A percentile compares a stretch with the other conserved stretches of the same genome.
Conservation (phyloP, 2,329 filamentous ascomycete species). For the Dactylella cylindrospora region DNA sequence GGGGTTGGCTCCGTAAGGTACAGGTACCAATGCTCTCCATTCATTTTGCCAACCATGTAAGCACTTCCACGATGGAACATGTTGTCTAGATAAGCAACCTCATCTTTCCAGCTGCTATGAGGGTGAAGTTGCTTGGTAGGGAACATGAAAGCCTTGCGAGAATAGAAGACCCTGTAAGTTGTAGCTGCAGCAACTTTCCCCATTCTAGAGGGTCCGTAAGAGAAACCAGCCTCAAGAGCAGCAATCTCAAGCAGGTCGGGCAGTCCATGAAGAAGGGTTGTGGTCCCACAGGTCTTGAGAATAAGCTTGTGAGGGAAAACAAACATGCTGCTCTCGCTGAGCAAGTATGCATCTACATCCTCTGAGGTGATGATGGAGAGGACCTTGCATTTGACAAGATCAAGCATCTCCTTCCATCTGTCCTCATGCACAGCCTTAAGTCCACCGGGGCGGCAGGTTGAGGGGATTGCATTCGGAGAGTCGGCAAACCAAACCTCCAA, state of each 20-base stretch:
- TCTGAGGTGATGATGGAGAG: conserved; percentile 91
- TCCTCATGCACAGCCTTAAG: conserved; percentile 82
- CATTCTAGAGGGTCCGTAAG: conserved; percentile 61
- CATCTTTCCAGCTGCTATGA: conserved; percentile 95
- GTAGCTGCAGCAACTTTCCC: conserved; percentile 68
- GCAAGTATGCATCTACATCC: conserved; percentile 89
- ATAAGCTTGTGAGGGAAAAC: conserved; percentile 99
- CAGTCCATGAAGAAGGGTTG: conserved; percentile 84
- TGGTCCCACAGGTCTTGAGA: conserved; percentile 96
- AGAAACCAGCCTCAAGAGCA: conserved; percentile 82
- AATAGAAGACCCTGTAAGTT: conserved; percentile 96
- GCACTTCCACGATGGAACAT: conserved; percentile 91
- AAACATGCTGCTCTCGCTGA: conserved; percentile 99
- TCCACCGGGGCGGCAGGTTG: conserved; percentile 70
- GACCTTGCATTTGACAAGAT: conserved; percentile 97
- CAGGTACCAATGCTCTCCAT: conserved; percentile 98
- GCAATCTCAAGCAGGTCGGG: conserved; percentile 92
- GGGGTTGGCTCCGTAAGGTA: conserved; percentile 94
- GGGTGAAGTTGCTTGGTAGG: conserved; percentile 91
- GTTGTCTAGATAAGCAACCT: conserved; percentile 87
- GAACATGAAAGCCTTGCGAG: conserved; percentile 96
- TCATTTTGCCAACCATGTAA: conserved; percentile 99
- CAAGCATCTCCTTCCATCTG: conserved; percentile 93
- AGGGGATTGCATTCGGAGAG: conserved; percentile 70
- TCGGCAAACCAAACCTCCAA: conserved; percentile 97